phyloP scores from a whole-genome alignment of 192 early-diverging fungal species.

The Piromyces sp. region DNA sequence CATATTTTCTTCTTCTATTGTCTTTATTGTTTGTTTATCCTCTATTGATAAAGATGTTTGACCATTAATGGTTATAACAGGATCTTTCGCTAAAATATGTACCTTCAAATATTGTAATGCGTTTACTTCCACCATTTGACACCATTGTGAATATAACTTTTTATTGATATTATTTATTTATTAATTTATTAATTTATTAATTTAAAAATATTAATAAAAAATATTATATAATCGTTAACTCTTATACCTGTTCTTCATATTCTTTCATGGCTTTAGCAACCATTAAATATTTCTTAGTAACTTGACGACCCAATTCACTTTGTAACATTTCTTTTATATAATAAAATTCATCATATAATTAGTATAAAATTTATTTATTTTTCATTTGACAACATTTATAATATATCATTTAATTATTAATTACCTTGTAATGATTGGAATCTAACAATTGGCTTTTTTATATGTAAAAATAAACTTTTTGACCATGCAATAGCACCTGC shows the following conservation, averaged over 20 bases:
- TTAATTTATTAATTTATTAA: not conserved
- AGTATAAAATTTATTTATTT: too few relatives aligned
- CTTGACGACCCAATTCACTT: slow-evolving; percentile 33
- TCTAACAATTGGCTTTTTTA: slow-evolving; percentile 44
- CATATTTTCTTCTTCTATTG: slow-evolving; percentile 13
- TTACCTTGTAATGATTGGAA: slow-evolving; percentile 41
- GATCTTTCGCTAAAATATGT: slow-evolving; percentile 25
- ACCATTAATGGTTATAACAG: not conserved
- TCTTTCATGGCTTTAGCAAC: slow-evolving; percentile 41
- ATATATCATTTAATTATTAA: too few relatives aligned
- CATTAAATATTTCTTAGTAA: slow-evolving; percentile 37
- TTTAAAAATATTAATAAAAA: not conserved
- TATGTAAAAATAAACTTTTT: slow-evolving; percentile 29
- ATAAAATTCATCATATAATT: too few relatives aligned
- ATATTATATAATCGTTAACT: not conserved
- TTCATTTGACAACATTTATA: too few relatives aligned
- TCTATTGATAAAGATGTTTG: not conserved
- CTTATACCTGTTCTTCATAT: slow-evolving; percentile 30
- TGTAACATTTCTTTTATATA: slow-evolving; percentile 28
- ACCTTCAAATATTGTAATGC: slow-evolving; percentile 34
- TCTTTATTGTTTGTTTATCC: not conserved
- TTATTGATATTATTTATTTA: slow-evolving; percentile 1
- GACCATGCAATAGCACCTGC: slow-evolving; percentile 44
- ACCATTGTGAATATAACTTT: slow-evolving; percentile 35
- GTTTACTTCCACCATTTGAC: slow-evolving; percentile 30